A percentile compares a stretch with the other conserved stretches of the same genome.
phyloP scores from a whole-genome alignment of 2,329 filamentous ascomycete genomes.

The Cytospora paraplurivora region DNA sequence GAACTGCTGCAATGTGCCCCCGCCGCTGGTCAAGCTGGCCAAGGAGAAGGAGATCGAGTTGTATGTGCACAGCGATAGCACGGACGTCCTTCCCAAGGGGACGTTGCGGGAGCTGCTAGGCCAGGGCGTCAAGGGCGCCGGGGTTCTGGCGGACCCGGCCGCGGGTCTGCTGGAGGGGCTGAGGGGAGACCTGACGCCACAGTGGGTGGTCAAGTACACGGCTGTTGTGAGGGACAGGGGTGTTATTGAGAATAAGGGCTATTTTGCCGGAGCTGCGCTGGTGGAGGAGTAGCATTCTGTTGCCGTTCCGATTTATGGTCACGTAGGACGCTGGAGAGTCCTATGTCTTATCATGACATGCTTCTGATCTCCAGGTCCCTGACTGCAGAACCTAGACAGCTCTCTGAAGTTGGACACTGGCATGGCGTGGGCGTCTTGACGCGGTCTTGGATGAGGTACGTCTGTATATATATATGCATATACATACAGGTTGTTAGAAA shows the following conservation, averaged over 20 bases:
- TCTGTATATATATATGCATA: background rate
- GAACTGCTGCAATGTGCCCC: constrained; percentile 94
- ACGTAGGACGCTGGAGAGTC: background rate
- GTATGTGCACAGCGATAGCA: constrained; percentile 91
- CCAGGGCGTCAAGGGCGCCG: constrained; percentile 69
- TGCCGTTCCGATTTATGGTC: background rate
- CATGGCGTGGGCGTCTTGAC: background rate
- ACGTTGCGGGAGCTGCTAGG: constrained; percentile 84
- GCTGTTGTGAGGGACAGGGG: constrained; percentile 91
- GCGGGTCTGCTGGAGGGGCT: constrained; percentile 55
- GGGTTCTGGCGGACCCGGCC: constrained; percentile 67
- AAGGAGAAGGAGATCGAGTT: constrained; percentile 82
- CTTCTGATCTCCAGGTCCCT: background rate
- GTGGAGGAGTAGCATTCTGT: constrained; percentile 41
- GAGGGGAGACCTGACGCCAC: constrained; percentile 76
- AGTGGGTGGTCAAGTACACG: constrained; percentile 98
- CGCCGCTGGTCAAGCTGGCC: constrained; percentile 81
- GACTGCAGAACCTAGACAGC: background rate
- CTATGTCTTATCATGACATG: background rate
- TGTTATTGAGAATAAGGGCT: constrained; percentile 97
- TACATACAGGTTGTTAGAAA: background rate
- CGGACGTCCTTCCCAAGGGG: constrained; percentile 83
- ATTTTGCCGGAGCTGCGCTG: constrained; percentile 85
- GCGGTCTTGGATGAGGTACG: background rate
- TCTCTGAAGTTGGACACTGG: background rate